Evolutionary conservation across 1,139 yeast genomes (phyloP).

Genomic region (Blastobotrys buckinghamii): DNA sequence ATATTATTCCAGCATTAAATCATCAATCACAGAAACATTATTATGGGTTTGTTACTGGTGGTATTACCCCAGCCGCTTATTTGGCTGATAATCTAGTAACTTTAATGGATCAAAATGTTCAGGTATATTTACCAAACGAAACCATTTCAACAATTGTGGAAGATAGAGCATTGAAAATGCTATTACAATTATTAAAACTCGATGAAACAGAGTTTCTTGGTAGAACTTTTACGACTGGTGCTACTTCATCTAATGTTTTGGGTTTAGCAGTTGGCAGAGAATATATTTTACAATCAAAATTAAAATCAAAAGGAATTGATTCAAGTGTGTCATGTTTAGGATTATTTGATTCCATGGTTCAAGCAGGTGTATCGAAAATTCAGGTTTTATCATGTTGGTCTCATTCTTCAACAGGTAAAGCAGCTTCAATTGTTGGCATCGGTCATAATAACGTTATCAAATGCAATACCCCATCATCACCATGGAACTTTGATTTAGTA

Average conservation of each 20-base stretch:
- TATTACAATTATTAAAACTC: conserved; percentile 21
- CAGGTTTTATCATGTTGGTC: conserved; percentile 21
- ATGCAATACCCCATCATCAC: conserved; percentile 11
- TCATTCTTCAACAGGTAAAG: conserved; percentile 25
- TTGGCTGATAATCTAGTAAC: conserved; percentile 25
- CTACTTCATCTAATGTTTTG: conserved; percentile 26
- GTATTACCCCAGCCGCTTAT: conserved; percentile 28
- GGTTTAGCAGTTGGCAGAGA: conserved; percentile 26
- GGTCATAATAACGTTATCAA: conserved; percentile 21
- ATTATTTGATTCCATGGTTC: conserved; percentile 15
- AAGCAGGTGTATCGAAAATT: conserved; percentile 19
- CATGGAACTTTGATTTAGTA: conserved; percentile 24
- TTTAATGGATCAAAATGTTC: conserved; percentile 22
- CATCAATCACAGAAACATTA: conserved; percentile 22
- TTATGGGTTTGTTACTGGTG: conserved; percentile 29
- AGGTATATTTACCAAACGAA: conserved; percentile 20
- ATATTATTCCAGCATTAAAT: conserved; percentile 22
- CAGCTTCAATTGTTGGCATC: conserved; percentile 26
- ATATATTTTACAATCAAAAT: conserved; percentile 12
- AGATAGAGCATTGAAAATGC: conserved; percentile 20
- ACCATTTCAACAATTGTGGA: conserved; percentile 24
- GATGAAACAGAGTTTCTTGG: conserved; percentile 20
- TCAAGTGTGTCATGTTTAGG: conserved; percentile 14
- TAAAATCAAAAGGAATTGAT: neutral
- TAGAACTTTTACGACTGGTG: conserved; percentile 26